Percentiles rank a stretch among this genome's conserved stretches.
Conservation (phyloP, 257 asterid species). For the Solanum chmielewskii region DNA sequence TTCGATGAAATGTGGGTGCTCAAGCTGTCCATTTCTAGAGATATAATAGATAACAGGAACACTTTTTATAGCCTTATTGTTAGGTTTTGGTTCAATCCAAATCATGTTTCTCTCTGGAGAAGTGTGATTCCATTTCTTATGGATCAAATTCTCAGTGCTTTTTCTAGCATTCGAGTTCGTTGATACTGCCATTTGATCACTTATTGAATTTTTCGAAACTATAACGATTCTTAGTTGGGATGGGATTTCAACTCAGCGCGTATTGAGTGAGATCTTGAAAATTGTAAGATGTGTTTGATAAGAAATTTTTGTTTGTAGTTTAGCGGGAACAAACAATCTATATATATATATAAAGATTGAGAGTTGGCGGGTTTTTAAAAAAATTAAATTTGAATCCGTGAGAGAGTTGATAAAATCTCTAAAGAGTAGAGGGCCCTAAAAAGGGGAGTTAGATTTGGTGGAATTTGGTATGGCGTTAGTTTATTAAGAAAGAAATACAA, state of each 20-base stretch:
- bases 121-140: slow-evolving; percentile 4
- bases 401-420: background rate
- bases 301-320: background rate
- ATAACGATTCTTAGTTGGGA: background rate
- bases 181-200: background rate
- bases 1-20: slow-evolving; percentile 31
- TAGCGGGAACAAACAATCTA: background rate
- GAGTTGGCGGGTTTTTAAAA: background rate
- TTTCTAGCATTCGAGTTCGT: background rate
- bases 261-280: background rate
- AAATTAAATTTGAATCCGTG: background rate
- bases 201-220: background rate
- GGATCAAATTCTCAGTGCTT: slow-evolving; percentile 18
- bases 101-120: slow-evolving; percentile 4
- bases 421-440: background rate
- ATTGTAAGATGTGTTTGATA: background rate
- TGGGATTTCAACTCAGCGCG: background rate
- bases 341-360: background rate
- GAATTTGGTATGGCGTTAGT: background rate
- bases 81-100: slow-evolving; percentile 3
- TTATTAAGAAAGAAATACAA: no score
- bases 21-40: slow-evolving; percentile 26
- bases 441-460: background rate
- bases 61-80: background rate
- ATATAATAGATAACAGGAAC: slow-evolving; percentile 29